Percentiles rank a stretch among this genome's conserved stretches.
Conservation (phyloP, 2,329 filamentous ascomycete species). For the Pochonia chlamydosporia region DNA sequence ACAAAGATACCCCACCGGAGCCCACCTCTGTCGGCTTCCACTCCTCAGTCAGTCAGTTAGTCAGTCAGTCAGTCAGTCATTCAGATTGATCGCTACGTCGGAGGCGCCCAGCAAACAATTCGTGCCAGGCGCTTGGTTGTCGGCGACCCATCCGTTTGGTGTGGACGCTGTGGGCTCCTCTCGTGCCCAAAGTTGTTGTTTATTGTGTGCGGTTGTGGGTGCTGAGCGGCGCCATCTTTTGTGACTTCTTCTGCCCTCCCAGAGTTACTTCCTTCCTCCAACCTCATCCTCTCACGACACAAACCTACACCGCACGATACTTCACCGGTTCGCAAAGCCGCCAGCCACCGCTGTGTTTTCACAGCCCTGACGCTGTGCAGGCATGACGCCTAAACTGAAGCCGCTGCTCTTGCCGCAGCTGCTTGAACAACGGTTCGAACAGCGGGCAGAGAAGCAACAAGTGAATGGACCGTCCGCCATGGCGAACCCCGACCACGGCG, state of each 20-base stretch:
- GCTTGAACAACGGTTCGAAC: conserved; percentile 4
- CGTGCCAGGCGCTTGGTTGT: too few species aligned
- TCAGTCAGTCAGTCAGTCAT: too few species aligned
- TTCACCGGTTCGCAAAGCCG: background rate
- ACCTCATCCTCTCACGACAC: background rate
- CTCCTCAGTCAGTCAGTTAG: too few species aligned
- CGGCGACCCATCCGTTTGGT: too few species aligned
- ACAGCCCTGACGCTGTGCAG: conserved; percentile 5
- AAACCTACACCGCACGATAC: background rate
- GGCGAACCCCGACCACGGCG: conserved; percentile 26
- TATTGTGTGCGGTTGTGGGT: too few species aligned
- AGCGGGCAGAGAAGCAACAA: background rate
- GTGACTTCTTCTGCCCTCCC: background rate
- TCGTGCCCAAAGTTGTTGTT: too few species aligned
- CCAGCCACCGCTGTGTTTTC: conserved; percentile 1
- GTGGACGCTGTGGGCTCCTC: too few species aligned
- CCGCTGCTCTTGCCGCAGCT: conserved; percentile 9
- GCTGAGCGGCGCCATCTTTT: too few species aligned
- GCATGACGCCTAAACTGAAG: conserved; percentile 9
- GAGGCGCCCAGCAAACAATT: too few species aligned
- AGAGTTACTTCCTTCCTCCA: background rate
- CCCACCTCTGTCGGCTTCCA: background rate
- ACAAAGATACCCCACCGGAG: background rate
- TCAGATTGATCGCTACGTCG: too few species aligned
- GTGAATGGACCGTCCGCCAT: conserved; percentile 16